Base-by-base conservation (phyloP, 179 eudicot genomes). In the Gypsophila paniculata region DNA sequence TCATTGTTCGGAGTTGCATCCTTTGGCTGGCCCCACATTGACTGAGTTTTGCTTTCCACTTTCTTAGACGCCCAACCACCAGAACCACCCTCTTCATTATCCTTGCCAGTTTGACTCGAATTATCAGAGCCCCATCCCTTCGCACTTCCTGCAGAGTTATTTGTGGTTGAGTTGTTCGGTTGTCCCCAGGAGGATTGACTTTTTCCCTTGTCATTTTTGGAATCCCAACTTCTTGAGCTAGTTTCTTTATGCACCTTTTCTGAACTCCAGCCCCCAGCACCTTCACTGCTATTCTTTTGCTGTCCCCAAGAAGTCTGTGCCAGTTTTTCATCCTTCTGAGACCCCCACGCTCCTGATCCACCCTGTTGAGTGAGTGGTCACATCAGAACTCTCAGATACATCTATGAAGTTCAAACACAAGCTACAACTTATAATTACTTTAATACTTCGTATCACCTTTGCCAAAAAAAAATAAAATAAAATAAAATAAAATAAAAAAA, bases 291-390 rank as follows among this genome's bases (percentile, higher is more conserved):
- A 14, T 36, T 72, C 68, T 73, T 49, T 51, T 67, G 32, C 67
- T 72, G 39, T 42, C 64, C 72, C 84, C 78, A 74, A 17, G 81
- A 26, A 8, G 79, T 29, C 38, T 8, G 36, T 53, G 64, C 64
- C 64, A 53, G 65, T 42, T 61, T 72, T 55, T 51, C 75, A 19
- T 61, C 15, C 38, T 72, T 72, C 14, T 72, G 59, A 12, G 75
- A 32, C 11, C n/a, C 22, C 38, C 73, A 63, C 26, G 10, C 19
- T 36, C 46, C 63, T 42, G 65, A 39, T 57, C 32, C 73, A 55
- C 36, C 52, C 19, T 36, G 73, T 12, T 71, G 65, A 42, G 14
- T 70, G 46, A 46, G 46, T 42, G 46, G 11, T 42, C 48, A 34
- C 67, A 17, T 34, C 2, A 61, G 34, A 59, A 59, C 63, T 29